Conservation (phyloP, 2,329 filamentous ascomycete genomes). For the Trichoderma semiorbis region DNA sequence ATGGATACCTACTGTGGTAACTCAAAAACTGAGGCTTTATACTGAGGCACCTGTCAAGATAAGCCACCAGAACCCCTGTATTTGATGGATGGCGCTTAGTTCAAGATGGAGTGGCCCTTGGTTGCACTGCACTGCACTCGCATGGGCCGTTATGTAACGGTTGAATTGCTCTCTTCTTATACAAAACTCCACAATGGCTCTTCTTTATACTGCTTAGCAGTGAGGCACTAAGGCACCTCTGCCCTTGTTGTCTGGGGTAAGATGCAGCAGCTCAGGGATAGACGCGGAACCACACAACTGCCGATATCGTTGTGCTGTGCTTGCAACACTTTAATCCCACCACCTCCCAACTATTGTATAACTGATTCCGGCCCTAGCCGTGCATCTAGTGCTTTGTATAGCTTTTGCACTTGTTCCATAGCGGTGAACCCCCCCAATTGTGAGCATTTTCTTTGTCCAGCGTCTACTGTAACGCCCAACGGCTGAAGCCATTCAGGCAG, state of each 20-base stretch:
- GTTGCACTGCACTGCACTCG: background rate
- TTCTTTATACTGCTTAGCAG: background rate
- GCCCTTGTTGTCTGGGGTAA: slow-evolving; percentile 7
- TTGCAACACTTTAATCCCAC: background rate
- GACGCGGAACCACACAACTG: background rate
- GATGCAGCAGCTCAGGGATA: background rate
- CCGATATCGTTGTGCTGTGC: background rate
- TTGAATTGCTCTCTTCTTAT: background rate
- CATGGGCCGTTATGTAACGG: background rate
- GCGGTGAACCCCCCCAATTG: background rate
- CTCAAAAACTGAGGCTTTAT: background rate
- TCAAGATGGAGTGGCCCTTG: background rate
- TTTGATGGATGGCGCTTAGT: background rate
- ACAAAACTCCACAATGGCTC: background rate
- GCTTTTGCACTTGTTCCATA: background rate
- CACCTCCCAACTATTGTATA: background rate
- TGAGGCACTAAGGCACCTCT: background rate
- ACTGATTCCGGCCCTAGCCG: background rate
- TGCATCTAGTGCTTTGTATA: background rate
- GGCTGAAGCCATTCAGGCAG: slow-evolving; percentile 18
- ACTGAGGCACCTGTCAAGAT: background rate
- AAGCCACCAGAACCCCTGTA: background rate
- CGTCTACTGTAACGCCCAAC: background rate
- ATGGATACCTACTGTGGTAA: background rate
- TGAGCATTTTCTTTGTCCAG: background rate